Conservation (phyloP, 1,284 basidiomycete genomes). For the Microbotryum violaceum region DNA sequence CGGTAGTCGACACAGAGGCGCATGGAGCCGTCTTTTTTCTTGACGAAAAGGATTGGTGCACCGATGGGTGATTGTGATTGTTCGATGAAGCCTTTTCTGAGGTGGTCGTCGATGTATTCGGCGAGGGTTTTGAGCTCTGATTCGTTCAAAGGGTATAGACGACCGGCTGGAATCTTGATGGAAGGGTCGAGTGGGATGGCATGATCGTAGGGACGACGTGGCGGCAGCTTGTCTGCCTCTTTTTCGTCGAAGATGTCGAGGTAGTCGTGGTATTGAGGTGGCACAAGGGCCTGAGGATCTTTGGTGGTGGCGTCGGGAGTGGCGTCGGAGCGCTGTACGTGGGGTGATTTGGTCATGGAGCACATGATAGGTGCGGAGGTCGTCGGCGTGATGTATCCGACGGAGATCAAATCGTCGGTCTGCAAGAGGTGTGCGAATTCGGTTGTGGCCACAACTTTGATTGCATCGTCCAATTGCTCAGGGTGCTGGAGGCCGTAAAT, state of each 20-base stretch:
- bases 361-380: no score
- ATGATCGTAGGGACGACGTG: constrained; percentile 21
- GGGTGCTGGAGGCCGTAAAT: no score
- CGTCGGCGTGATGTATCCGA: no score
- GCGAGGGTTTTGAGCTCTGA: constrained; percentile 6
- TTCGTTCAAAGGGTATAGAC: constrained; percentile 18
- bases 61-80: constrained; percentile 24
- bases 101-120: constrained; percentile 7
- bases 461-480: no score
- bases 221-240: constrained; percentile 9
- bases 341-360: no score
- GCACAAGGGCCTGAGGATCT: no score
- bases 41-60: constrained; percentile 47
- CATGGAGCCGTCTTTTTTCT: constrained; percentile 46
- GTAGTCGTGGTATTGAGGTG: constrained; percentile 16
- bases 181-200: constrained; percentile 17
- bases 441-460: no score
- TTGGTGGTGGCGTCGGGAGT: no score
- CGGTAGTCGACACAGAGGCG: constrained; percentile 47
- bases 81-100: constrained; percentile 14
- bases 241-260: constrained; percentile 17
- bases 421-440: no score
- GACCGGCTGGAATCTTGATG: constrained; percentile 14
- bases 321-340: no score
- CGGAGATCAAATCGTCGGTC: no score